Evolutionary conservation across 352 stramenopile genomes (phyloP).

Genomic region (Globisporangium rhizosaccharum): DNA sequence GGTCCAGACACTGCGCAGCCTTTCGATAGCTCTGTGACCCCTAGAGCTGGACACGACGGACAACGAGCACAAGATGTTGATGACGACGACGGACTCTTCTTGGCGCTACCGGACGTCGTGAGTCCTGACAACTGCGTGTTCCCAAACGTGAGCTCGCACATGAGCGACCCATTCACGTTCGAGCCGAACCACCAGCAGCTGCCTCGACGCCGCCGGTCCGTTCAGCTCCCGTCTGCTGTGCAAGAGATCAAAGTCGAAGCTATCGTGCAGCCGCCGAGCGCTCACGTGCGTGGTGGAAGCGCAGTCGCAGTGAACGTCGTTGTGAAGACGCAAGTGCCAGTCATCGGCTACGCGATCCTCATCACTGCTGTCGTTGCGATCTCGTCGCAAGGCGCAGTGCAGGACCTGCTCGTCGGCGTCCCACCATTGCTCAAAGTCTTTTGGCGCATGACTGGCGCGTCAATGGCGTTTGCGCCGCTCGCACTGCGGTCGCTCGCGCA

Average conservation of each 20-base stretch:
- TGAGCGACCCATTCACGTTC: no score
- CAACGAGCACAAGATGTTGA: background rate
- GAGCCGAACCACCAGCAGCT: no score
- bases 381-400: conserved; percentile 39
- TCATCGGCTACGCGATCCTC: conserved; percentile 39
- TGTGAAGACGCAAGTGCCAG: conserved; percentile 41
- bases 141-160: no score
- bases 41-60: background rate
- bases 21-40: background rate
- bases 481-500: conserved; percentile 21
- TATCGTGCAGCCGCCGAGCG: conserved; percentile 10
- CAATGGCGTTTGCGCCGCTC: conserved; percentile 28
- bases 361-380: conserved; percentile 30
- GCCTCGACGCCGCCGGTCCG: conserved; percentile 6
- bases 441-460: conserved; percentile 43
- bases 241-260: conserved; percentile 34
- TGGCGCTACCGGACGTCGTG: conserved; percentile 23
- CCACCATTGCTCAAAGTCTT: conserved; percentile 49
- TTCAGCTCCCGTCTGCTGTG: conserved; percentile 27
- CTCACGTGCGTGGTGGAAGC: background rate
- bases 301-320: conserved; percentile 29
- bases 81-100: conserved; percentile 19
- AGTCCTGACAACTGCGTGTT: background rate
- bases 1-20: conserved; percentile 1
- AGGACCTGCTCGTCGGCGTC: conserved; percentile 33